phyloP scores from a whole-genome alignment of 805 yeast species.

The Grigorovia transvaalensis region DNA sequence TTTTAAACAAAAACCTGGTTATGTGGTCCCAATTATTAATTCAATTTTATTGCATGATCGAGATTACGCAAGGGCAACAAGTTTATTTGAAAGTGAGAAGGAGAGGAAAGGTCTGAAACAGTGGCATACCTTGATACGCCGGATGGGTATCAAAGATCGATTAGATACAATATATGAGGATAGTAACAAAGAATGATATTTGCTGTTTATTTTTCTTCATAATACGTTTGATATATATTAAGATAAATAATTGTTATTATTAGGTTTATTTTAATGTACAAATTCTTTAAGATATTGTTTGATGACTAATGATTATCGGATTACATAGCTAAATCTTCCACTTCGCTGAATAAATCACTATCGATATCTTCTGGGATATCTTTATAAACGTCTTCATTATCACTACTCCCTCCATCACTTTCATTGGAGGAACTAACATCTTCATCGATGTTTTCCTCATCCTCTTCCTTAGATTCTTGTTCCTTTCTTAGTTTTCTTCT shows the following conservation, averaged over 20 bases:
- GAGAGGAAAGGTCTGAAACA: slow-evolving; percentile 6
- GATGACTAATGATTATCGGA: neutral
- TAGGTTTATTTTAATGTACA: neutral
- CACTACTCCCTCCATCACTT: slow-evolving; percentile 26
- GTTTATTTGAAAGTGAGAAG: slow-evolving; percentile 1
- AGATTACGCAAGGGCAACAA: slow-evolving; percentile 6
- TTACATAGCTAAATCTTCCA: slow-evolving; percentile 21
- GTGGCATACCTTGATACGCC: slow-evolving; percentile 12
- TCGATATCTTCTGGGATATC: slow-evolving; percentile 38
- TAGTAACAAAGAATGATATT: neutral
- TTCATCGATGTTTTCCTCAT: slow-evolving; percentile 14
- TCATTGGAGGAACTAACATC: slow-evolving; percentile 14
- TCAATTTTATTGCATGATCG: slow-evolving; percentile 10
- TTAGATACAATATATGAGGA: slow-evolving; percentile 6
- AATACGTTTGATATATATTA: neutral
- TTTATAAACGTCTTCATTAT: slow-evolving; percentile 27
- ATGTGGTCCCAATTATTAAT: slow-evolving; percentile 16
- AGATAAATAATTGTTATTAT: neutral
- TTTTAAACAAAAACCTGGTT: slow-evolving; percentile 18
- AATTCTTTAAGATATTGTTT: neutral
- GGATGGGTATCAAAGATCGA: slow-evolving; percentile 5
- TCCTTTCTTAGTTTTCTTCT: slow-evolving; percentile 34
- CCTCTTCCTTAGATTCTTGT: slow-evolving; percentile 20
- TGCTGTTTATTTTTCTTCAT: neutral
- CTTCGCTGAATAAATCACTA: slow-evolving; percentile 38